phyloP scores from a whole-genome alignment of 169 alveolate species.

The Plasmodium vivax region DNA sequence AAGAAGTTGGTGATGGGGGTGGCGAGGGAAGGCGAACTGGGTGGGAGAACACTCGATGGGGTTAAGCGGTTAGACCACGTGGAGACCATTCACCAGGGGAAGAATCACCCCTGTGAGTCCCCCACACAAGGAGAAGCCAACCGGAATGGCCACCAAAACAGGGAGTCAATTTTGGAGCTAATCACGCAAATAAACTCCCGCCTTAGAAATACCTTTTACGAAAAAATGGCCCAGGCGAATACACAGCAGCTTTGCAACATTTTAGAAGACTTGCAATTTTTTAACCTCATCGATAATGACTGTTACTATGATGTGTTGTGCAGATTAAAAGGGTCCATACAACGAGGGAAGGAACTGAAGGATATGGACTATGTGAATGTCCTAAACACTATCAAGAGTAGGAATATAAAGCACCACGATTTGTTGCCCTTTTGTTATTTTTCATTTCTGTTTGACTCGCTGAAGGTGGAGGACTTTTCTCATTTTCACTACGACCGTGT shows the following conservation, averaged over 20 bases:
- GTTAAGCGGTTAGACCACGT: neutral
- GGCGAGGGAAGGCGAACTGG: neutral
- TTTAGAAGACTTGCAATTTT: conserved; percentile 53
- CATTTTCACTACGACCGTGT: conserved; percentile 10
- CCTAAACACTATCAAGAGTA: conserved; percentile 48
- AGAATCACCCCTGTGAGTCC: neutral
- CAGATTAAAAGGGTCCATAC: neutral
- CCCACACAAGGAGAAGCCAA: neutral
- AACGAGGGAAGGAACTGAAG: neutral
- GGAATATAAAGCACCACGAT: conserved; percentile 47
- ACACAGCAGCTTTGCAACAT: conserved; percentile 67
- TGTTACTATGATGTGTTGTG: conserved; percentile 51
- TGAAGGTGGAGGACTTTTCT: conserved; percentile 20
- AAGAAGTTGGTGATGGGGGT: conserved; percentile 39
- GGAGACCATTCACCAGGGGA: neutral
- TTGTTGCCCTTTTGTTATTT: conserved; percentile 32
- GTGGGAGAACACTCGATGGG: neutral
- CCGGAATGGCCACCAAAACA: neutral
- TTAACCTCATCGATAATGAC: conserved; percentile 53
- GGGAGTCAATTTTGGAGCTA: neutral
- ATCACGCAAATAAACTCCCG: conserved; percentile 8
- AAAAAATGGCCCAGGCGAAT: conserved; percentile 25
- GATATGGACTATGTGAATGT: conserved; percentile 51
- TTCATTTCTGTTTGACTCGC: conserved; percentile 34
- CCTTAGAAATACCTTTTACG: conserved; percentile 18